Base-by-base conservation (phyloP, 306 rosid genomes). In the Quercus ilex region DNA sequence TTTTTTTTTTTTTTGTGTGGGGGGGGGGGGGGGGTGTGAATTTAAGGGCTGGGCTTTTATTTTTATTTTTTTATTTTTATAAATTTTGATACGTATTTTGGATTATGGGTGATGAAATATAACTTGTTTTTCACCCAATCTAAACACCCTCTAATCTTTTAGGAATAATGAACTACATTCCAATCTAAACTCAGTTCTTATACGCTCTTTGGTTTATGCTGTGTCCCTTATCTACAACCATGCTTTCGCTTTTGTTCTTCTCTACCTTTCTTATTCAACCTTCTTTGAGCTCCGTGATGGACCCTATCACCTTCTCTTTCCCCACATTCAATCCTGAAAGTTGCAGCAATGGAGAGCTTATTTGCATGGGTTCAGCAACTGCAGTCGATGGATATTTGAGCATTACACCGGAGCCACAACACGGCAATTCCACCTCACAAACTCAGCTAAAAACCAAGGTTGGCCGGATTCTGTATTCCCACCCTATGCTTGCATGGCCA, bases 301-400 rank as follows among this genome's bases (percentile, higher is more conserved):
- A 38, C 49, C 68, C 84, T 12, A 69, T 69, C 12, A 81, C 78
- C 43, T 90, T 90, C 81, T 81, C 86, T 35, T 88, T 90, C 60
- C 23, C 86, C 21, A 51, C 90, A 5, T 88, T 90, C 83, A 77
- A 71, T 38, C 74, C 86, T 14, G 87, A 83, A 38, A 88, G 89
- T 60, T 90, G 94, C 75, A 86, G 20, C 30, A 79, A 70, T 55
- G 84, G 87, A 14, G 85, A 79, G 35, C 55, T 90, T 4, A 60
- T 90, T 25, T 90, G 92, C 69, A 90, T 85, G 94, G 92, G 90
- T 0, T 85, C 92, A 15, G 89, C 81, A 41, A 86, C 80, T 28
- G 55, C 86, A 15, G 85, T 78, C 2, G 60, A 81, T 72, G 90
- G 89, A 12, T 77, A 74, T 46, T 15, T 90, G 72, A 90, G 77